Evolutionary conservation across 495 filamentous ascomycete genomes (phyloP).

Genomic region (Evansstolkia leycettana): DNA sequence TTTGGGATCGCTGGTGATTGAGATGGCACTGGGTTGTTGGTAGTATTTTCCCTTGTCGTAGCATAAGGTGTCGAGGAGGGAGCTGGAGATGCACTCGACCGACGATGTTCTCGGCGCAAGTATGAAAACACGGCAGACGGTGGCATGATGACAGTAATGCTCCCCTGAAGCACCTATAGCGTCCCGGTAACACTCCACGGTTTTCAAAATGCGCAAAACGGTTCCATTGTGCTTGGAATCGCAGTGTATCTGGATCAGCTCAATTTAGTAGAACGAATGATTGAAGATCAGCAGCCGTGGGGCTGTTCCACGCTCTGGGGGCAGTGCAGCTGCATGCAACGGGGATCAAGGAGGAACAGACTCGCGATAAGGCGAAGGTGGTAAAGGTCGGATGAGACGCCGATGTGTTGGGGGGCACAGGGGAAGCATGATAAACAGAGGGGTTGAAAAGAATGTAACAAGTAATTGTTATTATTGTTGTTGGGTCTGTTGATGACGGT

Average conservation of each 20-base stretch:
- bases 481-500: no score
- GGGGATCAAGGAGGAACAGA: neutral
- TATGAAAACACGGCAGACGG: constrained; percentile 37
- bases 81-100: constrained; percentile 24
- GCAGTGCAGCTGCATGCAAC: neutral
- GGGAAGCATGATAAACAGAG: no score
- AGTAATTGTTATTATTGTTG: no score
- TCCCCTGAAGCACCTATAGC: constrained; percentile 2
- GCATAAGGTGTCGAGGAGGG: constrained; percentile 13
- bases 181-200: constrained; percentile 1
- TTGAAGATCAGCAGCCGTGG: neutral
- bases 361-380: no score
- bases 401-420: no score
- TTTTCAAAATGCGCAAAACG: neutral
- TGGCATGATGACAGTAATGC: constrained; percentile 20
- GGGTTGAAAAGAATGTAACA: no score
- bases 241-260: no score
- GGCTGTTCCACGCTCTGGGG: neutral
- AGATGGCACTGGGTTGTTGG: constrained; percentile 19
- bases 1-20: constrained; percentile 23
- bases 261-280: neutral
- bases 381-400: no score
- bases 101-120: constrained; percentile 35
- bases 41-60: constrained; percentile 11
- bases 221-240: no score